Evolutionary conservation across 352 stramenopile species (phyloP), one percentile per base, ranked within the genome.

Genomic region (Globisporangium radiosum): DNA sequence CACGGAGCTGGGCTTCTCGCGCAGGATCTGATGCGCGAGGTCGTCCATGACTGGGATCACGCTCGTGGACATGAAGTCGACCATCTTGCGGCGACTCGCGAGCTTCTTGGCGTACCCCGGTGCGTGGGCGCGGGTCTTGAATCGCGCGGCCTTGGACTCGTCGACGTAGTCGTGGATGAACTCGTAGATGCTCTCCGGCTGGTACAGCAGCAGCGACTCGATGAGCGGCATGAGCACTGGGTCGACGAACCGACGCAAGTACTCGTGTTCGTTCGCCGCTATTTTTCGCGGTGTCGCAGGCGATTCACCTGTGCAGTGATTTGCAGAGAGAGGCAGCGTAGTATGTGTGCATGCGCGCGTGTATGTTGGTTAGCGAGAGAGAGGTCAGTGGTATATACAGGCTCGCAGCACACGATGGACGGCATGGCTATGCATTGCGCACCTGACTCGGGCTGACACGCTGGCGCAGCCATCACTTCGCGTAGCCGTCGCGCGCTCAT

Each of bases 1-100:
- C 13, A 90, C 81, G 8, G 78, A 87, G 54, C 58, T 79, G 1
- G 83, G 83, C 44, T 85, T 87, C 39, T 88, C 77, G 42, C 78
- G 76, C 33, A 93, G 54, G 61, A 93, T 90, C 60, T 91, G 81
- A 45, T 82, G 82, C 25, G 84, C 81, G 5, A 94, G 69, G 56
- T 92, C 81, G 56, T 94, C 81, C 80, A 94, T 94, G 40, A 94
- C 71, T 25, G 84, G 84, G 45, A 94, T 88, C 38, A 92, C 81
- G 42, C 72, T 91, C 49, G 80, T 88, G 15, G 81, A 85, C 81
- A 94, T 92, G 60, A 90, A 93, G 43, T 90, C 78, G 37, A 84
- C 80, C 84, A 92, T 94, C 50, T 85, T 87, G 11, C 71, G 73
- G 10, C 80, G 84, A 40, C 78, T 87, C 4, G 79, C 75, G 14